Conservation (phyloP, 371 early-diverging fungal genomes). For the Mortierella sp. region DNA sequence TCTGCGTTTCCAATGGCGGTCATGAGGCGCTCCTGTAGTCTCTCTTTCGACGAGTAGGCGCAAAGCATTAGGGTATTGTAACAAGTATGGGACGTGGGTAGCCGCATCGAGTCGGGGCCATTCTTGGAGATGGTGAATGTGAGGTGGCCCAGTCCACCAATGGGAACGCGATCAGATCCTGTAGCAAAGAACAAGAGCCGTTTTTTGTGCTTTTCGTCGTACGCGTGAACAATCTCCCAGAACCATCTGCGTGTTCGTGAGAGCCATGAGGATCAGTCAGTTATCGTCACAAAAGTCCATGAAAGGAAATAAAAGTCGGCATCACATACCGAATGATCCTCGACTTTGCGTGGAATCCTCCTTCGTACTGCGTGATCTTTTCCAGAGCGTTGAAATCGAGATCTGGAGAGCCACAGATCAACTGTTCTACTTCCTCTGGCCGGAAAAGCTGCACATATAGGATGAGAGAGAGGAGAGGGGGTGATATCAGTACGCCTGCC, state of each 20-base stretch:
- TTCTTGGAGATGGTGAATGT: slow-evolving; percentile 97
- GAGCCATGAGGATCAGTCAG: too few species aligned
- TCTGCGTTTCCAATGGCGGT: slow-evolving; percentile 96
- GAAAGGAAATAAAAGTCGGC: not conserved
- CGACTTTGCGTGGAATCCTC: slow-evolving; percentile 77
- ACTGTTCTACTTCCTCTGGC: slow-evolving; percentile 94
- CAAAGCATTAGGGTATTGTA: slow-evolving; percentile 96
- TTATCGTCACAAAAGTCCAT: too few species aligned
- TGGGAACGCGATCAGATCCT: slow-evolving; percentile 96
- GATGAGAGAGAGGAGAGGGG: not conserved
- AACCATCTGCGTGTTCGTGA: slow-evolving; percentile 65
- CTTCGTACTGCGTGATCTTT: slow-evolving; percentile 88
- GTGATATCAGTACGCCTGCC: too few species aligned
- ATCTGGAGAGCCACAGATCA: slow-evolving; percentile 94
- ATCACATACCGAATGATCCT: slow-evolving; percentile 66
- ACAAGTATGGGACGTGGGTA: slow-evolving; percentile 92
- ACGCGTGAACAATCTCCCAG: slow-evolving; percentile 93
- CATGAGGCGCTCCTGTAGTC: slow-evolving; percentile 85
- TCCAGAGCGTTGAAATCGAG: slow-evolving; percentile 90
- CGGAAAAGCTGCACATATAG: slow-evolving; percentile 71
- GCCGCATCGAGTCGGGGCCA: slow-evolving; percentile 91
- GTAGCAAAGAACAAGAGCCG: slow-evolving; percentile 96
- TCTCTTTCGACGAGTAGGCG: slow-evolving; percentile 87
- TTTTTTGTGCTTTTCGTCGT: slow-evolving; percentile 88
- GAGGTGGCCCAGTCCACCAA: slow-evolving; percentile 90